Evolutionary conservation across 2,329 filamentous ascomycete species (phyloP).

Genomic region (Fusarium sp.): DNA sequence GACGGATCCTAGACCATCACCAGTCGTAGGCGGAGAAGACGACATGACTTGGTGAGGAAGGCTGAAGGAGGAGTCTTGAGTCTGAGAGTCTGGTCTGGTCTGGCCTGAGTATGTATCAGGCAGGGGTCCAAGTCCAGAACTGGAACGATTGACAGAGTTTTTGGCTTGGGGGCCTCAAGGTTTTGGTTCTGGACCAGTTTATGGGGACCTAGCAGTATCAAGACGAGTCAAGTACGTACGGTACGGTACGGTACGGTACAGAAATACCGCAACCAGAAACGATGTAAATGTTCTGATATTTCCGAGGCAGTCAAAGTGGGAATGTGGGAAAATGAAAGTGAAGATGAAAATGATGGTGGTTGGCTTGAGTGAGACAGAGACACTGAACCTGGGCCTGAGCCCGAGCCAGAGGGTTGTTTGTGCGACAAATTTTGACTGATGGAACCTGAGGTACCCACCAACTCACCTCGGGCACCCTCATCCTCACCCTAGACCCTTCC

Average conservation of each 20-base stretch:
- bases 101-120: not conserved
- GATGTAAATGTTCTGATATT: not conserved
- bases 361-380: not conserved
- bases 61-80: not conserved
- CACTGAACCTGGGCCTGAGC: not conserved
- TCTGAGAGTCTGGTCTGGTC: not conserved
- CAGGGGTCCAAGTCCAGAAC: slow-evolving; percentile 25
- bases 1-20: slow-evolving; percentile 17
- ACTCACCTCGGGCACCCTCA: not conserved
- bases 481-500: not conserved
- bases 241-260: not conserved
- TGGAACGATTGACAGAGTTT: slow-evolving; percentile 18
- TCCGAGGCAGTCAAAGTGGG: not conserved
- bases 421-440: slow-evolving; percentile 21
- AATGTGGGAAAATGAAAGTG: not conserved
- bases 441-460: not conserved
- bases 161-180: slow-evolving; percentile 23
- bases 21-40: slow-evolving; percentile 11
- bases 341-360: slow-evolving; percentile 1
- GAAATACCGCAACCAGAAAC: slow-evolving; percentile 1
- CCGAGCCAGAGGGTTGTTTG: no score
- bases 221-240: not conserved
- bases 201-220: not conserved
- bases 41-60: slow-evolving; percentile 20
- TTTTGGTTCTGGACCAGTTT: slow-evolving; percentile 17